A percentile compares a stretch with the other conserved stretches of the same genome.
Evolutionary conservation across 2,329 filamentous ascomycete species (phyloP).

Genomic region (Nemania bipapillata): DNA sequence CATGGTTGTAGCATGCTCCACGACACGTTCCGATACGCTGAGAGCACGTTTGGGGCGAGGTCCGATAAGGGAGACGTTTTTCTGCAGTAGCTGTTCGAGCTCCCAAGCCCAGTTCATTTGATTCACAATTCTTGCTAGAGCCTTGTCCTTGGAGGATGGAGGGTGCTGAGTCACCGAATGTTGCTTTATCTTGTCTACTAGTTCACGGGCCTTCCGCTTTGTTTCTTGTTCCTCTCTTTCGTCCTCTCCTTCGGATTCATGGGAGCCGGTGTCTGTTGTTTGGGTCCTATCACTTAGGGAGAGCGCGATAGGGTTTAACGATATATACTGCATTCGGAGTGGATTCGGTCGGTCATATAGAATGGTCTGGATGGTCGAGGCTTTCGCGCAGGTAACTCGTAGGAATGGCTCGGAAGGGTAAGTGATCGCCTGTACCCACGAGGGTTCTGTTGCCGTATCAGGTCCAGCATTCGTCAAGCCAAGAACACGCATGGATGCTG

Average conservation of each 20-base stretch:
- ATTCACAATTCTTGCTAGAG: constrained; percentile 82
- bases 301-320: constrained; percentile 85
- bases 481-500: constrained; percentile 83
- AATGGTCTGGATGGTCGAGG: constrained; percentile 83
- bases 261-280: constrained; percentile 51
- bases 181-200: constrained; percentile 87
- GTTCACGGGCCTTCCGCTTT: constrained; percentile 69
- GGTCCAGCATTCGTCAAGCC: constrained; percentile 77
- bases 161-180: constrained; percentile 84
- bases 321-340: constrained; percentile 94
- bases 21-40: constrained; percentile 93
- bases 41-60: constrained; percentile 82
- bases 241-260: constrained; percentile 76
- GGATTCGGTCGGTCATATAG: constrained; percentile 88
- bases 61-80: constrained; percentile 86
- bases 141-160: constrained; percentile 83
- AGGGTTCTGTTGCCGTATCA: constrained; percentile 69
- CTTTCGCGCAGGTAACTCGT: constrained; percentile 75
- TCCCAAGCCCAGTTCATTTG: constrained; percentile 98
- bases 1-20: constrained; percentile 89
- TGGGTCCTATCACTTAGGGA: constrained; percentile 79
- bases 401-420: constrained; percentile 68
- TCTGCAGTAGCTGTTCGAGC: constrained; percentile 84
- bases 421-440: constrained; percentile 73
- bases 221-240: constrained; percentile 69